Evolutionary conservation across 805 yeast species (phyloP).

Genomic region (Metschnikowia bowlesiae): DNA sequence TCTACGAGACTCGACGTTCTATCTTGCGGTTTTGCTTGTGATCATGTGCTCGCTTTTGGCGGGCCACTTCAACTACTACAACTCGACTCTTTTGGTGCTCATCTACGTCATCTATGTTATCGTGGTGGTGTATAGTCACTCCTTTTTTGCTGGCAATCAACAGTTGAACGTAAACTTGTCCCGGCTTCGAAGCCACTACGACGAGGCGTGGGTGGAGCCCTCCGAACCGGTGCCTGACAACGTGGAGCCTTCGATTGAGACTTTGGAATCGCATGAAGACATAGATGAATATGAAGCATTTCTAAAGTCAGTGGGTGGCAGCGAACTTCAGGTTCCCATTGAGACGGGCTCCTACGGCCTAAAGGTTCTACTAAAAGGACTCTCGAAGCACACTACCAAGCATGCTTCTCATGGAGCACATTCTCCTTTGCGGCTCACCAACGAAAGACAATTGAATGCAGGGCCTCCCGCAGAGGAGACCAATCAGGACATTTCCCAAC

Average conservation of each 20-base stretch:
- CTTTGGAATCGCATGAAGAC: constrained; percentile 8
- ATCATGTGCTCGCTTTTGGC: constrained; percentile 51
- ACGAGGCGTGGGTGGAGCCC: constrained; percentile 3
- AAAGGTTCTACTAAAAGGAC: constrained; percentile 28
- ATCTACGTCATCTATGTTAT: constrained; percentile 58
- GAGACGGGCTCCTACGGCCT: constrained; percentile 31
- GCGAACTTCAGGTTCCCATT: constrained; percentile 11
- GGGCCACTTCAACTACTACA: constrained; percentile 50
- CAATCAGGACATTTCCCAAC: background rate
- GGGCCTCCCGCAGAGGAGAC: background rate
- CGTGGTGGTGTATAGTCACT: constrained; percentile 31
- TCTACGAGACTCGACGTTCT: constrained; percentile 57
- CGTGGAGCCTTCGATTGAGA: constrained; percentile 8
- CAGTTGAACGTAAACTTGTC: constrained; percentile 6
- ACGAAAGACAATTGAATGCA: constrained; percentile 9
- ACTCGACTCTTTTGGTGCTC: constrained; percentile 53
- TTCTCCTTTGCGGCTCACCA: constrained; percentile 4
- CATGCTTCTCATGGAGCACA: background rate
- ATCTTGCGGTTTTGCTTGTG: constrained; percentile 46
- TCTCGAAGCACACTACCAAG: constrained; percentile 22
- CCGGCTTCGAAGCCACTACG: constrained; percentile 13
- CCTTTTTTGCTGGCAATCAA: constrained; percentile 8
- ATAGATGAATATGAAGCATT: constrained; percentile 13
- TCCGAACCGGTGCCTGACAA: background rate
- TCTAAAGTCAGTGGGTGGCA: constrained; percentile 10